Percentiles rank a stretch among this genome's conserved stretches.
Conservation (phyloP, 345 rosid genomes). For the Cardiospermum halicacabum region DNA sequence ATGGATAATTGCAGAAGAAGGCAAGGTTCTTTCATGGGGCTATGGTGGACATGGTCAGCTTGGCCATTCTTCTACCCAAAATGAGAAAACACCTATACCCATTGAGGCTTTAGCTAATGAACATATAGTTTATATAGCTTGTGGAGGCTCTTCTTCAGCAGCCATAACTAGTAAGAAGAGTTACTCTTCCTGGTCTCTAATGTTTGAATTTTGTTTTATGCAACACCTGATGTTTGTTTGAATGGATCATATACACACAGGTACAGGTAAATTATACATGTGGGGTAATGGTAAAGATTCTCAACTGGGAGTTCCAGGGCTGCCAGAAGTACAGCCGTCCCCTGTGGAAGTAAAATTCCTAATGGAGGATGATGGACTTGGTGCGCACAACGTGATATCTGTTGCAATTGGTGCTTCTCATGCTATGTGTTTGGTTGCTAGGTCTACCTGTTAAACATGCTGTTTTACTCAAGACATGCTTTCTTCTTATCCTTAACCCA, state of each 20-base stretch:
- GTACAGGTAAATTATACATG: constrained; percentile 73
- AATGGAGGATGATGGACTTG: constrained; percentile 59
- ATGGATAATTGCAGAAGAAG: constrained; percentile 50
- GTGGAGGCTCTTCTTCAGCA: constrained; percentile 93
- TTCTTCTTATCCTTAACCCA: background rate
- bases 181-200: background rate
- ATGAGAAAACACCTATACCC: constrained; percentile 47
- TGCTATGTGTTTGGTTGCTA: constrained; percentile 69
- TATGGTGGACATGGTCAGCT: constrained; percentile 92
- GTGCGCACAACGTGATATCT: constrained; percentile 54
- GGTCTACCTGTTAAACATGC: constrained; percentile 29
- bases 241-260: constrained; percentile 29
- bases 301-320: constrained; percentile 84
- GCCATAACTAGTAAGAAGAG: constrained; percentile 59
- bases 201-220: background rate
- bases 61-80: constrained; percentile 59
- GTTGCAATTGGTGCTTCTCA: constrained; percentile 86
- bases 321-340: constrained; percentile 58
- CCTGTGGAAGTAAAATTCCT: constrained; percentile 77
- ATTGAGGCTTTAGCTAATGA: constrained; percentile 66
- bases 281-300: constrained; percentile 95
- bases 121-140: constrained; percentile 49
- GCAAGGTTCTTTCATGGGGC: constrained; percentile 92
- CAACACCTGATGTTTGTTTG: background rate
- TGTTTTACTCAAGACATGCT: background rate